Evolutionary conservation across 2,329 filamentous ascomycete genomes (phyloP).

Genomic region (Hypoxylon sp.): DNA sequence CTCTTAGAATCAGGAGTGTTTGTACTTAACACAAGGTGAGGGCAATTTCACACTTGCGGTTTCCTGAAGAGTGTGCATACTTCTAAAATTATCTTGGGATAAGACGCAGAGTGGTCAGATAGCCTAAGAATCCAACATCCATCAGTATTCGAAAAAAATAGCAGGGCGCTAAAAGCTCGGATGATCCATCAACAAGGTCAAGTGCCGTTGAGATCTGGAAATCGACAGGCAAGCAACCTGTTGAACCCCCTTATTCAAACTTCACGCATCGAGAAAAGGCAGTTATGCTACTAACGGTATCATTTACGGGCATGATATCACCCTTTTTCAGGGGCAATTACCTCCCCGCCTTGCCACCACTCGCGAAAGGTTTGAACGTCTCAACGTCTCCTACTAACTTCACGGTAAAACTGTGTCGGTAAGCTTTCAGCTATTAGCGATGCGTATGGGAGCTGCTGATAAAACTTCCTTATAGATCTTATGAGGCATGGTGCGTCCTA

Average conservation of each 20-base stretch:
- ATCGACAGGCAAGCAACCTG: not conserved
- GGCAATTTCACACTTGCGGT: no score
- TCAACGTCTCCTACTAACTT: constrained; percentile 40
- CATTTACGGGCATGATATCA: constrained; percentile 37
- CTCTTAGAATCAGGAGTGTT: no score
- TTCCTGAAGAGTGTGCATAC: not conserved
- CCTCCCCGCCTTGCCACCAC: constrained; percentile 36
- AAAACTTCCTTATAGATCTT: constrained; percentile 47
- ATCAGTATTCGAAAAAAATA: constrained; percentile 1
- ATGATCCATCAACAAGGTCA: not conserved
- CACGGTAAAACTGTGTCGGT: constrained; percentile 45
- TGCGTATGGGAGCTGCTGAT: not conserved
- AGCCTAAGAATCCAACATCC: not conserved
- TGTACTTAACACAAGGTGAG: not conserved
- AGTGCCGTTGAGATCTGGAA: not conserved
- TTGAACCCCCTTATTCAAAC: constrained; percentile 32
- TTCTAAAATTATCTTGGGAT: not conserved
- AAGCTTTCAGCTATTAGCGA: not conserved
- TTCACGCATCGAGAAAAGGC: constrained; percentile 33
- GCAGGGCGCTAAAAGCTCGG: not conserved
- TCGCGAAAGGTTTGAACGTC: constrained; percentile 33
- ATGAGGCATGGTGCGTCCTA: constrained; percentile 57
- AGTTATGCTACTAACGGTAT: constrained; percentile 30
- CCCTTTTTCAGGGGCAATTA: constrained; percentile 41
- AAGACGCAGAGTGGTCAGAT: not conserved